Base-by-base conservation (phyloP, 2,329 filamentous ascomycete genomes). In the Aureobasidium leucospermi region DNA sequence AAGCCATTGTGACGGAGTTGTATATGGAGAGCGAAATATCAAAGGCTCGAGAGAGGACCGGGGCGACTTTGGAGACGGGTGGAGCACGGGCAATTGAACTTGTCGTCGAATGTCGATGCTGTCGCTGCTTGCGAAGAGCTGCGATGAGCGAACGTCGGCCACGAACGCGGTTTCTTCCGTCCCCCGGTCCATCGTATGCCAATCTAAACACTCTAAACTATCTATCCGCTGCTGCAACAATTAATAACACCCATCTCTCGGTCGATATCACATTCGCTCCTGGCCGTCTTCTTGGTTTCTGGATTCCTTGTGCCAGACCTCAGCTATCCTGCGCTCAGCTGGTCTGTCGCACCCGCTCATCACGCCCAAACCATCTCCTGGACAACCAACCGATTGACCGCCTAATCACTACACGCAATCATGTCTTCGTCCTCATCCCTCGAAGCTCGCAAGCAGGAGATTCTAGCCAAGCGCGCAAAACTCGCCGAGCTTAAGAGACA, bases 401-500 rank as follows among this genome's bases (percentile, higher is more conserved):
- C 29, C 29, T 41, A 19, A 42, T 32, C n/a, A 23, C 23, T 23
- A 32, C 38, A 39, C 43, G 9, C 58, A 48, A 46, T 15, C 19
- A 71, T 71, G 68, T 71, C 70, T 39, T 60, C 58, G 66, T 71
- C 70, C 32, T 68, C 70, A 8, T 60, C 58, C 32, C 61, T 69
- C 19, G 87, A 85, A 73, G 79, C 92, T 81, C 88, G 92, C 68
- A 88, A 90, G 79, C 91, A 96, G 79, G 94, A 99, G 79, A 96
- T 99, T 67, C 80, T 94, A 68, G 92, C 91, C 67, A 99, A 99
- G 79, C 93, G 90, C 80, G 93, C 92, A 64, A 96, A 94, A 80
- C 90, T 99, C 68, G 92, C 90, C 52, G 94, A 97, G 81, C 83
- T 99, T 65, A 96, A 96, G 78, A 85, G 89, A 63, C 91, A 96